Conservation (phyloP, 768 basidiomycete genomes). For the Psilocybe cyanescens region DNA sequence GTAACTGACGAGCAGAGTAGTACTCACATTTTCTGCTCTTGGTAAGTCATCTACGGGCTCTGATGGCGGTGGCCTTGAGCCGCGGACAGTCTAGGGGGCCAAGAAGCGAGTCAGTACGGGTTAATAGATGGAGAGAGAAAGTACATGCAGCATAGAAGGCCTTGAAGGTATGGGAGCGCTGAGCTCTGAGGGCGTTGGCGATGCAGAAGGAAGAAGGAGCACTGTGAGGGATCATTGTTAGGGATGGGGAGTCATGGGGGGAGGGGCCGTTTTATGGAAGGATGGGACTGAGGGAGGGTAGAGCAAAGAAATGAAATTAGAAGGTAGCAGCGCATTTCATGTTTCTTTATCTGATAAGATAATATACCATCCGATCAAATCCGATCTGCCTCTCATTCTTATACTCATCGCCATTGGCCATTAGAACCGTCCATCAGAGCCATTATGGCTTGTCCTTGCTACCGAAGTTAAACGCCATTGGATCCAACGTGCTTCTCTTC, state of each 20-base stretch:
- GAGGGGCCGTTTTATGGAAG: slow-evolving; percentile 35
- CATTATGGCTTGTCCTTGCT: slow-evolving; percentile 9
- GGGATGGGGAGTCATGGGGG: slow-evolving; percentile 29
- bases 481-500: slow-evolving; percentile 15
- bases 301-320: slow-evolving; percentile 20
- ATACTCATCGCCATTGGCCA: slow-evolving; percentile 4
- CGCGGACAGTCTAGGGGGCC: slow-evolving; percentile 43
- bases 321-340: slow-evolving; percentile 7
- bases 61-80: slow-evolving; percentile 36
- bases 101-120: slow-evolving; percentile 5
- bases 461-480: slow-evolving; percentile 19
- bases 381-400: slow-evolving; percentile 1
- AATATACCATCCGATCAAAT: slow-evolving; percentile 13
- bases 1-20: slow-evolving; percentile 3
- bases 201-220: slow-evolving; percentile 33
- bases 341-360: slow-evolving; percentile 37
- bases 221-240: slow-evolving; percentile 41
- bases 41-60: slow-evolving; percentile 42
- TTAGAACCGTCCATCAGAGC: slow-evolving; percentile 9
- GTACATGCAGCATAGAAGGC: slow-evolving; percentile 61
- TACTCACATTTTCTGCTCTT: slow-evolving; percentile 53
- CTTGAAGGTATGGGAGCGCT: slow-evolving; percentile 44
- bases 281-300: background rate
- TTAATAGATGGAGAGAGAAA: slow-evolving; percentile 13
- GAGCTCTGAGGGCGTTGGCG: slow-evolving; percentile 35